A percentile compares a stretch with the other conserved stretches of the same genome.
phyloP scores from a whole-genome alignment of 73 alveolate genomes.

The Paramecium primaurelia region DNA sequence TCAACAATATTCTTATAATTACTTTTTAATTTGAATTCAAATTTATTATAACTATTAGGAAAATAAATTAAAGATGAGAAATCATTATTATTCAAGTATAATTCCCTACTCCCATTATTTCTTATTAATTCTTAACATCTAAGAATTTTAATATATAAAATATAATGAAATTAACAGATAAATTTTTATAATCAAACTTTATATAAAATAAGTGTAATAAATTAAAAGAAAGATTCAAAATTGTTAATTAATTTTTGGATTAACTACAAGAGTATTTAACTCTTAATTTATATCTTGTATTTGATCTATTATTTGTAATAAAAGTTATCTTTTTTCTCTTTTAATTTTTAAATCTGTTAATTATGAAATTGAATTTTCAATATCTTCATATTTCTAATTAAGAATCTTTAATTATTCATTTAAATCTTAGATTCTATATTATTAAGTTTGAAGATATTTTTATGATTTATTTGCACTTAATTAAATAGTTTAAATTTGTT shows the following conservation, averaged over 20 bases:
- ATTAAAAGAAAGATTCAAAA: background rate
- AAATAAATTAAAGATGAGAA: background rate
- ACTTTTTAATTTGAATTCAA: too few relatives aligned
- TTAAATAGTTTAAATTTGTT: background rate
- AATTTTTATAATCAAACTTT: too few relatives aligned
- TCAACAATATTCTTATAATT: background rate
- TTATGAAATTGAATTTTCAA: background rate
- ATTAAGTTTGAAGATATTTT: background rate
- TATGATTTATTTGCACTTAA: background rate
- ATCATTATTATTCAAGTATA: background rate
- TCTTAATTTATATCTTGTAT: background rate
- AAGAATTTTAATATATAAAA: too few relatives aligned
- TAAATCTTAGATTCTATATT: background rate
- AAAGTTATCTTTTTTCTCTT: background rate
- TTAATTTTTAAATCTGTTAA: background rate
- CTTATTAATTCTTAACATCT: too few relatives aligned
- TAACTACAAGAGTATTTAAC: background rate
- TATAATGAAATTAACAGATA: too few relatives aligned
- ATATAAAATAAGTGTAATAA: background rate
- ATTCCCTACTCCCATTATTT: too few relatives aligned
- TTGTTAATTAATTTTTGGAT: background rate
- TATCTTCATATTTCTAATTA: background rate
- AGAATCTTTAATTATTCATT: background rate
- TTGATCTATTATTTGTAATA: background rate
- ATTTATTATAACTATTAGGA: too few relatives aligned